Percentiles rank a stretch among this genome's conserved stretches.
These are phyloP conservation scores for Melampsora americana DNA, from an alignment of 1,284 basidiomycete genomes.

Conservation along the genomic window DNA sequence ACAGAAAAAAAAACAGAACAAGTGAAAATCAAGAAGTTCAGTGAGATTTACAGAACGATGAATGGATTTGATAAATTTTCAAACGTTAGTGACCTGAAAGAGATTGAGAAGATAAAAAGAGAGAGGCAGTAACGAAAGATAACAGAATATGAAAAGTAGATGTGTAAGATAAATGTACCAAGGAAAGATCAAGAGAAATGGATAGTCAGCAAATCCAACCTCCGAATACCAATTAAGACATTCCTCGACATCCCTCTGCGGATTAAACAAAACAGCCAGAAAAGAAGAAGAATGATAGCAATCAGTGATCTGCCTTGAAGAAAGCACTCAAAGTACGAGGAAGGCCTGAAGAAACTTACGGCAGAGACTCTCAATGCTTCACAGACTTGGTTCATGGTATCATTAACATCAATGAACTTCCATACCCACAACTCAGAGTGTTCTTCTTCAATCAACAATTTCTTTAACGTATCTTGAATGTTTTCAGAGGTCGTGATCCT, in stretches of 20 bases:
- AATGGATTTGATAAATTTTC: too few species aligned
- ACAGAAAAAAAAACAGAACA: too few species aligned
- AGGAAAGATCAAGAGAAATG: too few species aligned
- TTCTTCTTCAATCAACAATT: constrained; percentile 1
- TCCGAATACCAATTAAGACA: constrained; percentile 10
- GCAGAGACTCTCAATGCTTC: constrained; percentile 10
- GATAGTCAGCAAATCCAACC: not conserved
- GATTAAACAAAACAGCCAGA: not conserved
- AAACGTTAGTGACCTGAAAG: too few species aligned
- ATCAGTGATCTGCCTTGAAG: not conserved
- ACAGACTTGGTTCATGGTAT: constrained; percentile 39
- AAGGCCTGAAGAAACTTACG: constrained; percentile 6
- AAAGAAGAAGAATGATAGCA: not conserved
- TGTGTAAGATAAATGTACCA: too few species aligned
- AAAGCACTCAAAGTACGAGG: not conserved
- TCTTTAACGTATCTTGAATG: not conserved
- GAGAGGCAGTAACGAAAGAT: too few species aligned
- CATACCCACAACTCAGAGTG: constrained; percentile 21
- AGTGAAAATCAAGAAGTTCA: too few species aligned
- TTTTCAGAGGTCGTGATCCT: not conserved
- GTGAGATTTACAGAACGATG: too few species aligned
- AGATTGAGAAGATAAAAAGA: too few species aligned
- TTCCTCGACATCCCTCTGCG: constrained; percentile 2
- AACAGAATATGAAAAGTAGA: too few species aligned
- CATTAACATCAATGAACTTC: constrained; percentile 35